A percentile compares a stretch with the other conserved stretches of the same genome.
phyloP scores from a whole-genome alignment of 108 stramenopile species.

The Schizochytrium sp. region DNA sequence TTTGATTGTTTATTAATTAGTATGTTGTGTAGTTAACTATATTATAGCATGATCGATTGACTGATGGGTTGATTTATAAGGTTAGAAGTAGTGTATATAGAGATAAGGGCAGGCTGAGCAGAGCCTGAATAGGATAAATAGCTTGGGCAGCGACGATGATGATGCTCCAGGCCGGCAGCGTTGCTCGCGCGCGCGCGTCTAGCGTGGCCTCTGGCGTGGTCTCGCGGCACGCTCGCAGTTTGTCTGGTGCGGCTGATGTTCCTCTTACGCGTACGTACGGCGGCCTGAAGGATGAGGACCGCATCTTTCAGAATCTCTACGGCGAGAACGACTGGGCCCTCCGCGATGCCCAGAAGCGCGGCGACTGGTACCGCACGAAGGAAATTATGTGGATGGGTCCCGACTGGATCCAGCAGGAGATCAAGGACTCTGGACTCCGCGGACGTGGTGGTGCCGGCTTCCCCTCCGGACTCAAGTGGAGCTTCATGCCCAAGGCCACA shows the following conservation, averaged over 20 bases:
- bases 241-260: neutral
- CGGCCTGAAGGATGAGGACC: constrained; percentile 96
- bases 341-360: constrained; percentile 89
- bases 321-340: constrained; percentile 99
- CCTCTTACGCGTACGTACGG: constrained; percentile 74
- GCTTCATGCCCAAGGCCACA: constrained; percentile 99
- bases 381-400: constrained; percentile 99
- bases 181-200: constrained; percentile 15
- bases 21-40: no score
- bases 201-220: neutral
- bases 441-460: constrained; percentile 97
- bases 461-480: constrained; percentile 99
- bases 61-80: no score
- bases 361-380: constrained; percentile 87
- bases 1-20: neutral
- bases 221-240: neutral
- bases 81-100: no score
- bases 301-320: constrained; percentile 99
- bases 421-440: constrained; percentile 97
- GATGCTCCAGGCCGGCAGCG: neutral
- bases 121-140: no score
- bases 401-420: constrained; percentile 99
- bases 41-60: no score
- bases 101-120: no score
- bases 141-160: no score